Evolutionary conservation across 83 land plant species (phyloP), one percentile per base, ranked within the genome.

Genomic region (Diphasiastrum complanatum): DNA sequence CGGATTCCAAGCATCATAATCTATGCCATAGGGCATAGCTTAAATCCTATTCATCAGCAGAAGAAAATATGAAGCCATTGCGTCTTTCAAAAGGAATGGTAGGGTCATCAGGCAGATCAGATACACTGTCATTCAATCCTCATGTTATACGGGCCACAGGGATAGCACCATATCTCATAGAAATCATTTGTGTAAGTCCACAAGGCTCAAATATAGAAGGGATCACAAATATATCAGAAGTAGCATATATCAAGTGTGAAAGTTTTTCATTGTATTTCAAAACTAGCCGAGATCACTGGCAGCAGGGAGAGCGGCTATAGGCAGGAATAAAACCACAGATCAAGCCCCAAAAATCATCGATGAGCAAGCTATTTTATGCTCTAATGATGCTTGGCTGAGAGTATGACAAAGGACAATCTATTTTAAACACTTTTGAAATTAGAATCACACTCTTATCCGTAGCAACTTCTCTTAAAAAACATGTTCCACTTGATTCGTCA

Each of bases 131-230:
- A 72, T 85, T 83, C 26, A 91, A 61, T 5, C 97, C 97, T 27
- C 97, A 95, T 58, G 97, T 91, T 59, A 66, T 87, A 24, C 97
- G 76, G 32, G 58, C 97, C 45, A 91, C 76, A 4, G 97, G 97
- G n/a, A 91, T 73, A 30, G 95, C 72, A 33, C 97, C 97, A 57
- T 91, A 91, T 75, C 96, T 78, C 97, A 91, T 88, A 5, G 97
- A 85, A 54, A 88, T 88, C 97, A 91, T 91, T 96, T 91, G 97
- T 6, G 97, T 91, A 33, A 91, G 81, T 11, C 97, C 97, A 83
- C 97, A 91, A 2, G 97, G 97, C 70, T 91, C 97, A 70, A 91
- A 91, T 26, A 91, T 70, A n/a, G 97, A 91, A n/a, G 97, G 97
- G 2, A 91, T 81, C n/a, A 88, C 72, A 58, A 91, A 77, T 70